Evolutionary conservation across 225 moss, liverwort and hornwort species (phyloP).

Genomic region (Straminergon stramineum): DNA sequence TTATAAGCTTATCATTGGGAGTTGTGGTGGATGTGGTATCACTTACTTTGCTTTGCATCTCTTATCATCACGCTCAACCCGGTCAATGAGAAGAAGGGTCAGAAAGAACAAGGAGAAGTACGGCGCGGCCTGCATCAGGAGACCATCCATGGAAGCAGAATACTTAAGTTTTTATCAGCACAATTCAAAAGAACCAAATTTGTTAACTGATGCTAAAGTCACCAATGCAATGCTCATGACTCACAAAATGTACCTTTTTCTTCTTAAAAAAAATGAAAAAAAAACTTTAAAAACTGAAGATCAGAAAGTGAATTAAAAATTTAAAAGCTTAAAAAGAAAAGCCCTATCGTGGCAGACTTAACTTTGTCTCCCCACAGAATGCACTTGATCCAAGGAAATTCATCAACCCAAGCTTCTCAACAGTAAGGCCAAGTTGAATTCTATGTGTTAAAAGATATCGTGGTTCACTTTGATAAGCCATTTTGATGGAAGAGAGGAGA

Average conservation of each 20-base stretch:
- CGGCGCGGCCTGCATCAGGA: constrained; percentile 16
- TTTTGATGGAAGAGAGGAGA: not conserved
- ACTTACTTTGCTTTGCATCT: constrained; percentile 44
- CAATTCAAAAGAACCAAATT: not conserved
- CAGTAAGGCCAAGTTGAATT: not conserved
- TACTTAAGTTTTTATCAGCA: not conserved
- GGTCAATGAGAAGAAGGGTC: constrained; percentile 16
- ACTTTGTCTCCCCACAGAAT: not conserved
- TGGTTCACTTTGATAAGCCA: not conserved
- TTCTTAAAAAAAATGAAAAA: too few relatives aligned
- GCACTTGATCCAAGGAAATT: not conserved
- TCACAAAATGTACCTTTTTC: not conserved
- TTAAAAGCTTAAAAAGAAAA: not conserved
- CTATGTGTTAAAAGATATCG: not conserved
- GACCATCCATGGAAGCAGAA: not conserved
- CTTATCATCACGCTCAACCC: constrained; percentile 36
- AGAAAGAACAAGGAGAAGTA: constrained; percentile 24
- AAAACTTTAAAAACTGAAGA: too few relatives aligned
- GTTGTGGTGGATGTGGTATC: not conserved
- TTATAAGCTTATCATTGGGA: not conserved
- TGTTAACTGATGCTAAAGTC: too few relatives aligned
- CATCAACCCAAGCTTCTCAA: not conserved
- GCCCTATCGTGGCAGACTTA: not conserved
- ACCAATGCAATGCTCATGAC: not conserved
- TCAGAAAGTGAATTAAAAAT: not conserved